Evolutionary conservation across 2,329 filamentous ascomycete genomes (phyloP).

Genomic region (Elsinoe perseae): DNA sequence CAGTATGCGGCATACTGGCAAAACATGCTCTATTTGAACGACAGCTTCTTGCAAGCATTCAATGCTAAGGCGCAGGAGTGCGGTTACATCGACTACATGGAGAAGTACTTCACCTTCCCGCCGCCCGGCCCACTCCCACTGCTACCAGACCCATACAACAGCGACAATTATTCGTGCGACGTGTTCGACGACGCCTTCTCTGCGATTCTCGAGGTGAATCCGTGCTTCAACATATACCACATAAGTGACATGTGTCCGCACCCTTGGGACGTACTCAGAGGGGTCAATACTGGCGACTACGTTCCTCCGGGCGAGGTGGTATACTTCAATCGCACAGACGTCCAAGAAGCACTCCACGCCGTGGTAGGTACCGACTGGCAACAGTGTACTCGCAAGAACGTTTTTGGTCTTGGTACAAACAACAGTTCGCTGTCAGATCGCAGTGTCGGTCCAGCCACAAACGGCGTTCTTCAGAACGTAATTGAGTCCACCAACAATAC

Average conservation of each 20-base stretch:
- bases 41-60: slow-evolving; percentile 34
- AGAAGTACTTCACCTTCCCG: slow-evolving; percentile 25
- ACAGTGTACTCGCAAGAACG: slow-evolving; percentile 33
- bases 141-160: slow-evolving; percentile 23
- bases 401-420: slow-evolving; percentile 22
- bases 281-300: slow-evolving; percentile 19
- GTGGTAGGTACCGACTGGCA: slow-evolving; percentile 27
- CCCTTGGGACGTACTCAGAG: slow-evolving; percentile 19
- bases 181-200: slow-evolving; percentile 34
- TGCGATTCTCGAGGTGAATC: slow-evolving; percentile 48
- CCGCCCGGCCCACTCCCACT: slow-evolving; percentile 27
- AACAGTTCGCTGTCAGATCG: slow-evolving; percentile 27
- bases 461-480: slow-evolving; percentile 39
- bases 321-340: slow-evolving; percentile 48
- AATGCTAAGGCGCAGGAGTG: slow-evolving; percentile 30
- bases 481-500: slow-evolving; percentile 47
- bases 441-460: slow-evolving; percentile 31
- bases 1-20: slow-evolving; percentile 36
- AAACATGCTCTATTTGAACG: slow-evolving; percentile 37
- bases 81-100: slow-evolving; percentile 31
- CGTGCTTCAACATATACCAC: slow-evolving; percentile 68
- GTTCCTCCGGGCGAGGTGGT: slow-evolving; percentile 14
- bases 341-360: slow-evolving; percentile 44
- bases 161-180: slow-evolving; percentile 30
- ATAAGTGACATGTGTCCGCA: slow-evolving; percentile 23